Conservation (phyloP, 1,284 basidiomycete species). For the Meripilus lineatus region DNA sequence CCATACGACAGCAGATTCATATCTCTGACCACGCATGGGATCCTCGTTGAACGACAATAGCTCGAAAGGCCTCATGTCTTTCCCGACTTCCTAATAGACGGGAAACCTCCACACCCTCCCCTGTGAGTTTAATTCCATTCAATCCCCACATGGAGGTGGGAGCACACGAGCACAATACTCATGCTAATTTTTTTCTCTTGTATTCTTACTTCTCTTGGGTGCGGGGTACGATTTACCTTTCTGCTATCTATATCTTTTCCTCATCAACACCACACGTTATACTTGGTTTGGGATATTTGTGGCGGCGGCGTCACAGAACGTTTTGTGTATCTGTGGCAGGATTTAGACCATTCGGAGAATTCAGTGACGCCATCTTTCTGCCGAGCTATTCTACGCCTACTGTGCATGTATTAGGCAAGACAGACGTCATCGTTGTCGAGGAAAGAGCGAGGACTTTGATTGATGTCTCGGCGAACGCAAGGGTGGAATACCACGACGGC, state of each 20-base stretch:
- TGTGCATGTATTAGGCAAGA: constrained; percentile 77
- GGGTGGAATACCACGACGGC: constrained; percentile 72
- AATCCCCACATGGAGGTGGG: too few species aligned
- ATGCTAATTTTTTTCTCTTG: too few species aligned
- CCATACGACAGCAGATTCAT: not conserved
- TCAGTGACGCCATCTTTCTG: constrained; percentile 51
- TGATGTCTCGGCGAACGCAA: constrained; percentile 49
- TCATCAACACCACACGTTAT: not conserved
- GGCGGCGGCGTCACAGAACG: constrained; percentile 46
- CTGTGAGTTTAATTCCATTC: constrained; percentile 60
- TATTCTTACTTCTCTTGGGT: not conserved
- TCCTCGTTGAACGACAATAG: constrained; percentile 23
- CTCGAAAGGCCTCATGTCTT: constrained; percentile 51
- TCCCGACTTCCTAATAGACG: constrained; percentile 64
- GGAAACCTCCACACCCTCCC: constrained; percentile 59
- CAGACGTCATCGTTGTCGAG: constrained; percentile 74
- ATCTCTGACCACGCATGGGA: not conserved
- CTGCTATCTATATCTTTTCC: constrained; percentile 3
- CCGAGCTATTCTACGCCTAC: constrained; percentile 66
- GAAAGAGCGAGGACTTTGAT: constrained; percentile 65
- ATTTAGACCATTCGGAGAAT: constrained; percentile 50
- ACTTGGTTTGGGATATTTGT: constrained; percentile 1
- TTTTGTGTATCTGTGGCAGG: constrained; percentile 72
- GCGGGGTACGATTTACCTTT: not conserved
- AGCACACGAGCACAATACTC: too few species aligned